Evolutionary conservation across 441 rosid species (phyloP).

Genomic region (Omphalea diandra): DNA sequence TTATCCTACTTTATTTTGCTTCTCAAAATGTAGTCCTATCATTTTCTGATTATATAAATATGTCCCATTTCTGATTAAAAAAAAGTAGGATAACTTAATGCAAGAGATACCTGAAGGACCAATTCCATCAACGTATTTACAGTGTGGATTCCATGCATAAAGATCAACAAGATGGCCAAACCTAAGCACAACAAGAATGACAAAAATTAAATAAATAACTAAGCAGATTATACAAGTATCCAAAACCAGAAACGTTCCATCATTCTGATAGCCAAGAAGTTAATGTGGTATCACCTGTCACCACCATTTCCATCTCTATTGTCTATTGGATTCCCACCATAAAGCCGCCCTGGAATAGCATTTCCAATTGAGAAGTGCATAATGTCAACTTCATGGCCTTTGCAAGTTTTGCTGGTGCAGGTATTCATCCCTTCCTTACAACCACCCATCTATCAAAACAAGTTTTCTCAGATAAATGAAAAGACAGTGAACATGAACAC

Average conservation of each 20-base stretch:
- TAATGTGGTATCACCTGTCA: slow-evolving; percentile 62
- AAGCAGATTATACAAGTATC: slow-evolving; percentile 10
- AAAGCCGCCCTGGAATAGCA: slow-evolving; percentile 95
- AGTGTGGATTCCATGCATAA: slow-evolving; percentile 91
- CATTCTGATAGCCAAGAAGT: slow-evolving; percentile 8
- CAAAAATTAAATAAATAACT: slow-evolving; percentile 6
- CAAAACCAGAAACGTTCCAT: slow-evolving; percentile 13
- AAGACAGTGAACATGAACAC: neutral
- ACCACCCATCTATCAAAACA: slow-evolving; percentile 82
- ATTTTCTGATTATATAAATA: slow-evolving; percentile 21
- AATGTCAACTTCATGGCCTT: slow-evolving; percentile 94
- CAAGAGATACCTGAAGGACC: slow-evolving; percentile 80
- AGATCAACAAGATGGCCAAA: slow-evolving; percentile 89
- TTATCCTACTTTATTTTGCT: slow-evolving; percentile 30
- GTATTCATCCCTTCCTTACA: slow-evolving; percentile 61
- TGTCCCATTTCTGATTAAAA: slow-evolving; percentile 8
- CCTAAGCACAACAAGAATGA: slow-evolving; percentile 36
- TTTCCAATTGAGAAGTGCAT: slow-evolving; percentile 97
- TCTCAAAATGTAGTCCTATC: slow-evolving; percentile 22
- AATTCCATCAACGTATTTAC: slow-evolving; percentile 78
- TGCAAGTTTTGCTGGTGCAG: slow-evolving; percentile 88
- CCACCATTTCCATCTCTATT: slow-evolving; percentile 82
- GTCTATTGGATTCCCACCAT: slow-evolving; percentile 83
- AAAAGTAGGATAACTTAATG: slow-evolving; percentile 10
- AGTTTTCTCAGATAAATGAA: slow-evolving; percentile 2